Conservation (phyloP, 202 grass and related monocot species). For the Panicum hallii region DNA sequence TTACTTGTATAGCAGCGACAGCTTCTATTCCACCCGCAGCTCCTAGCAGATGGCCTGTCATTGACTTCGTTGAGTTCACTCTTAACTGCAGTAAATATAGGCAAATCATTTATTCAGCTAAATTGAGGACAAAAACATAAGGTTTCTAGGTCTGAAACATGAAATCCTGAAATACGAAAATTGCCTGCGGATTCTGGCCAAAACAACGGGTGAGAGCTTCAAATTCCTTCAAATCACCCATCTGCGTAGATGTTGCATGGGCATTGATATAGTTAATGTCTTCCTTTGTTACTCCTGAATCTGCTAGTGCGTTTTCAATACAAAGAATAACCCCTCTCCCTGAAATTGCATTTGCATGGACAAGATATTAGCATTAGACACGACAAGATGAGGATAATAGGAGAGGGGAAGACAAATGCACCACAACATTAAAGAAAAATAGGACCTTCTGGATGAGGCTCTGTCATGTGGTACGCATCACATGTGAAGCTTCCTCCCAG, state of each 20-base stretch:
- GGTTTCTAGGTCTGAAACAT: constrained; percentile 3
- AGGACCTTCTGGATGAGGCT: constrained; percentile 96
- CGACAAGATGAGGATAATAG: constrained; percentile 5
- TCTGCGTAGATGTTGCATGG: constrained; percentile 92
- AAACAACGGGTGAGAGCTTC: constrained; percentile 86
- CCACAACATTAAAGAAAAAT: constrained; percentile 37
- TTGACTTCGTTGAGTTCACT: constrained; percentile 98
- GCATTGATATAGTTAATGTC: constrained; percentile 98
- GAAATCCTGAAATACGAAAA: constrained; percentile 40
- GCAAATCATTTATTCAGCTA: constrained; percentile 27
- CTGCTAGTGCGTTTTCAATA: constrained; percentile 88
- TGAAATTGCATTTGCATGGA: constrained; percentile 58
- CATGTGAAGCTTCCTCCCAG: constrained; percentile 96
- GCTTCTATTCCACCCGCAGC: constrained; percentile 96
- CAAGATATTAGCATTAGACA: constrained; percentile 26
- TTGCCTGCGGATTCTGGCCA: constrained; percentile 82
- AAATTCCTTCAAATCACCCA: constrained; percentile 98
- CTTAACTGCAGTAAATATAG: constrained; percentile 66
- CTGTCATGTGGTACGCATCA: constrained; percentile 99
- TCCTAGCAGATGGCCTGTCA: constrained; percentile 93
- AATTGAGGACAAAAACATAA: constrained; percentile 15
- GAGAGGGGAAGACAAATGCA: constrained; percentile 33
- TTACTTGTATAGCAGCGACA: constrained; percentile 89
- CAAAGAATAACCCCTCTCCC: constrained; percentile 94
- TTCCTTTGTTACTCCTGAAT: constrained; percentile 81